Conservation (phyloP, 305 asterid species). For the Fraxinus latifolia region DNA sequence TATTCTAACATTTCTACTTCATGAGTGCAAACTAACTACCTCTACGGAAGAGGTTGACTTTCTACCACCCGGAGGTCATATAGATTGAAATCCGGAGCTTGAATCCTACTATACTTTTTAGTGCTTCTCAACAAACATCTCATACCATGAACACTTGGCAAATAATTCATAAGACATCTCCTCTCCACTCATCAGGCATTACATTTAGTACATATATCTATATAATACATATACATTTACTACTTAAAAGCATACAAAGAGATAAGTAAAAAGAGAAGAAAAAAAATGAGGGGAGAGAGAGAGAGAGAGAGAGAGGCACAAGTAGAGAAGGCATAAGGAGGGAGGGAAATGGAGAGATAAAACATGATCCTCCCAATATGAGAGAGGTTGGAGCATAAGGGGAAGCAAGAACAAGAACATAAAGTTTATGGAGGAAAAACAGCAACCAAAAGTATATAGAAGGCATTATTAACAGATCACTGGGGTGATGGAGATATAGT, state of each 20-base stretch:
- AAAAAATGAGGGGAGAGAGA: background rate
- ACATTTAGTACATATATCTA: conserved; percentile 15
- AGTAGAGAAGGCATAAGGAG: background rate
- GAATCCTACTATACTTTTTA: background rate
- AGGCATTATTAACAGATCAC: background rate
- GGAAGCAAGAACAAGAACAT: conserved; percentile 12
- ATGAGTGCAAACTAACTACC: background rate
- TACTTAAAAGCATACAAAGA: conserved; percentile 3
- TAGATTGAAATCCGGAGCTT: background rate
- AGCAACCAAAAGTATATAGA: background rate
- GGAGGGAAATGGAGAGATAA: background rate
- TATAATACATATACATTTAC: background rate
- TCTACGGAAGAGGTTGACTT: background rate
- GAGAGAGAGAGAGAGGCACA: background rate
- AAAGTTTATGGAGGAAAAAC: background rate
- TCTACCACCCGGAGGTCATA: background rate
- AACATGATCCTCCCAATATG: background rate
- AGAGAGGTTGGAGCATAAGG: conserved; percentile 22
- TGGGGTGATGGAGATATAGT: background rate
- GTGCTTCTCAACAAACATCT: background rate
- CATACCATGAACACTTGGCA: conserved; percentile 5
- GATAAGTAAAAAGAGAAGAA: background rate
- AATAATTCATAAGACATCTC: background rate
- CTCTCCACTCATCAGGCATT: conserved; percentile 9
- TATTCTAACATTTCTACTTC: background rate